Evolutionary conservation across 768 basidiomycete species (phyloP).

Genomic region (Mycena rebaudengoi): DNA sequence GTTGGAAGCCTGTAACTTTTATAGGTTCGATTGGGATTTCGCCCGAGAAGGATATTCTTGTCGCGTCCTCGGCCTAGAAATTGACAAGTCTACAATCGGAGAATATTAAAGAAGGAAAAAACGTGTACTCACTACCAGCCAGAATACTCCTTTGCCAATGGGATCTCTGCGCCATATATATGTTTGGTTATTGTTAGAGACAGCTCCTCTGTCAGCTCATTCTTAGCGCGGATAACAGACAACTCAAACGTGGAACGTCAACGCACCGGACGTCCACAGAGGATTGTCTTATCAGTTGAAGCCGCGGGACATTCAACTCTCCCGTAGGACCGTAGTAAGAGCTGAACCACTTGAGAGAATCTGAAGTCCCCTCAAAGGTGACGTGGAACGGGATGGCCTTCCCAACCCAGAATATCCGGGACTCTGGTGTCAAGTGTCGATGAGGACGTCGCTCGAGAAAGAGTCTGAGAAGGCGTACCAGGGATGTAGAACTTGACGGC

Average conservation of each 20-base stretch:
- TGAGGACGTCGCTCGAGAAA: conserved; percentile 35
- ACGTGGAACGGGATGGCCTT: conserved; percentile 75
- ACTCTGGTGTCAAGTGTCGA: conserved; percentile 46
- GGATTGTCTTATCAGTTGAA: conserved; percentile 72
- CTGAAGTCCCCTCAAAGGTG: conserved; percentile 60
- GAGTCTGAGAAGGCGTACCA: background rate
- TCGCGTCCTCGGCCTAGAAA: conserved; percentile 63
- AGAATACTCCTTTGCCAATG: conserved; percentile 70
- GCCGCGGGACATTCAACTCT: conserved; percentile 49
- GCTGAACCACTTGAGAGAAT: conserved; percentile 67
- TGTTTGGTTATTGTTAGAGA: no score
- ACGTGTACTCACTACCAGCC: conserved; percentile 51
- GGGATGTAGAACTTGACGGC: conserved; percentile 50
- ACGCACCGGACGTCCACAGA: conserved; percentile 68
- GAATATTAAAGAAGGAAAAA: no score
- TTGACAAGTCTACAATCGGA: no score
- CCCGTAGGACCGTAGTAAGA: conserved; percentile 42
- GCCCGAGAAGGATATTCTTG: conserved; percentile 67
- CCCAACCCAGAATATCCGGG: conserved; percentile 63
- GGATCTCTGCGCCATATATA: conserved; percentile 74
- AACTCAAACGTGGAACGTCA: background rate
- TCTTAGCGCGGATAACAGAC: background rate
- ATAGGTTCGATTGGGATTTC: conserved; percentile 60
- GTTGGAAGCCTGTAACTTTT: conserved; percentile 67
- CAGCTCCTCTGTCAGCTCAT: conserved; percentile 57